Conservation (phyloP, 306 rosid species). For the Abrus precatorius region DNA sequence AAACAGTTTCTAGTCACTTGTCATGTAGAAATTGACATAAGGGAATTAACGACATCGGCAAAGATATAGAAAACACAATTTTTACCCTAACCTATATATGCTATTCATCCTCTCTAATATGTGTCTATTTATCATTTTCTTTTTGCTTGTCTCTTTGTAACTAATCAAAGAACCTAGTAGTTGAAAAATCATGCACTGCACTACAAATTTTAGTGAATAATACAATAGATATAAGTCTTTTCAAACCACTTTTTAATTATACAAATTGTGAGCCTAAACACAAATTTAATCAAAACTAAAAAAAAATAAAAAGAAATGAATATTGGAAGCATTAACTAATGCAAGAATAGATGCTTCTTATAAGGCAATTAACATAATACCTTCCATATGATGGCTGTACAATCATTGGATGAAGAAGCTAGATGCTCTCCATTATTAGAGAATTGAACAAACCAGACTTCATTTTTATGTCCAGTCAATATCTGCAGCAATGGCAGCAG, state of each 20-base stretch:
- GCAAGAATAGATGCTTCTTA: slow-evolving; percentile 24
- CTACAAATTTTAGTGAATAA: slow-evolving; percentile 15
- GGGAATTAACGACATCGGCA: neutral
- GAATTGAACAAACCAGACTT: slow-evolving; percentile 97
- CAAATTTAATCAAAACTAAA: slow-evolving; percentile 10
- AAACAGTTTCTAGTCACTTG: neutral
- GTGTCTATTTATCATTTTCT: too few species aligned
- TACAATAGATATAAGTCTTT: neutral
- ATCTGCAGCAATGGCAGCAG: slow-evolving; percentile 64
- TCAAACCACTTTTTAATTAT: neutral
- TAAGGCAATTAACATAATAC: slow-evolving; percentile 51
- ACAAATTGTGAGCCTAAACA: neutral
- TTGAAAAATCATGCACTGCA: slow-evolving; percentile 36
- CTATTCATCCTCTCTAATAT: too few species aligned
- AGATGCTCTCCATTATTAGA: slow-evolving; percentile 85
- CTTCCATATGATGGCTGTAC: slow-evolving; percentile 94
- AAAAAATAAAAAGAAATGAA: slow-evolving; percentile 30
- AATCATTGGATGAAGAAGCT: slow-evolving; percentile 91
- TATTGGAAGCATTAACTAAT: slow-evolving; percentile 22
- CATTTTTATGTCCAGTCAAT: slow-evolving; percentile 86
- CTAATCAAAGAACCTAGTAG: slow-evolving; percentile 5
- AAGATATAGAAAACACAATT: neutral
- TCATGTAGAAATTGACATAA: neutral
- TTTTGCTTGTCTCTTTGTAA: too few species aligned
- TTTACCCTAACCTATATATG: neutral